Percentiles rank a stretch among this genome's conserved stretches.
Evolutionary conservation across 1,284 basidiomycete genomes (phyloP).

Genomic region (Ustilago cynodontis): DNA sequence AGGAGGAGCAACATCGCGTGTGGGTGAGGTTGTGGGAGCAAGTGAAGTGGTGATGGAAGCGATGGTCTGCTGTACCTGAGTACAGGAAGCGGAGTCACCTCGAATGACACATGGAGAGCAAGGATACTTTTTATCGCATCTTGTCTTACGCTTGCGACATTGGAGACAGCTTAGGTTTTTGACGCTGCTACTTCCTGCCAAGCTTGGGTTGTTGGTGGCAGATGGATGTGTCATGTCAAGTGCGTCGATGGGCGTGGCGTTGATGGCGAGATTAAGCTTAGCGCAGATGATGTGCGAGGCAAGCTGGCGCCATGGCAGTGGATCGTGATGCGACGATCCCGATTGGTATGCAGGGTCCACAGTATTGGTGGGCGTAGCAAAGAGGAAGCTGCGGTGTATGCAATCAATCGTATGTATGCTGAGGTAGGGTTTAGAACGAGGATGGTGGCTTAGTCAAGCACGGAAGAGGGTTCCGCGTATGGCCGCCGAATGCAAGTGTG

Average conservation of each 20-base stretch:
- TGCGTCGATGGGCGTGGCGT: too few relatives aligned
- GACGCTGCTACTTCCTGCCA: constrained; percentile 31
- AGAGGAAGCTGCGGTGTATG: neutral
- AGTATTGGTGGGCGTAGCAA: neutral
- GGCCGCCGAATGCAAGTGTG: neutral
- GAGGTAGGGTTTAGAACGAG: neutral
- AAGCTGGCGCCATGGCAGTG: neutral
- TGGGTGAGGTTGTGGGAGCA: constrained; percentile 18
- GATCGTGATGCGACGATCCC: neutral
- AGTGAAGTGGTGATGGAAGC: constrained; percentile 42
- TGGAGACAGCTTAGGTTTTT: constrained; percentile 52
- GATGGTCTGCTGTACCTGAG: constrained; percentile 50
- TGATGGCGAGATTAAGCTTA: neutral
- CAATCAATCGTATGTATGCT: constrained; percentile 3
- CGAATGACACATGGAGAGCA: constrained; percentile 51
- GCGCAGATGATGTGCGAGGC: neutral
- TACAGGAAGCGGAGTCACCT: constrained; percentile 38
- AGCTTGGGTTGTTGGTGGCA: neutral
- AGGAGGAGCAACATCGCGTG: constrained; percentile 15
- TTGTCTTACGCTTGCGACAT: constrained; percentile 51
- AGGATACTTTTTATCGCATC: constrained; percentile 51
- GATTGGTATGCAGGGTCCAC: constrained; percentile 3
- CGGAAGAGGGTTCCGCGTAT: constrained; percentile 13
- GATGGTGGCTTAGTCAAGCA: constrained; percentile 1
- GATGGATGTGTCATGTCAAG: constrained; percentile 7